These are phyloP conservation scores for Spirogloea muscicola DNA, from an alignment of 139 green algal species.

Conservation along the genomic window DNA sequence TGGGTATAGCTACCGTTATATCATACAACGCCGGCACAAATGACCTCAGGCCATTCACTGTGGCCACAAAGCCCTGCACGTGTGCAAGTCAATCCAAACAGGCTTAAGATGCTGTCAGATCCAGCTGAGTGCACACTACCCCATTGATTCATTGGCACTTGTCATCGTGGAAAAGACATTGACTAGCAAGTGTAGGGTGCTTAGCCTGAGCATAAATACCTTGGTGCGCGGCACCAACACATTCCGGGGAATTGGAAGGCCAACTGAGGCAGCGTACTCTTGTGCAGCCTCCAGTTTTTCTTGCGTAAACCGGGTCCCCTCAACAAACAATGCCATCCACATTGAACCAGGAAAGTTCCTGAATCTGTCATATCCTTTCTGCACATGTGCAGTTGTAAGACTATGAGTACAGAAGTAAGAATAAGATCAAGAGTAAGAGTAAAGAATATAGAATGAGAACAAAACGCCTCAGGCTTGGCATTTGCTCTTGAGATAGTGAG, in stretches of 20 bases:
- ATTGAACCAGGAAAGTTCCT: slow-evolving; percentile 11
- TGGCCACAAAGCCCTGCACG: slow-evolving; percentile 34
- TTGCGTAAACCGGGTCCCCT: slow-evolving; percentile 47
- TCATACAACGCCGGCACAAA: slow-evolving; percentile 36
- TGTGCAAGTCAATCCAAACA: neutral
- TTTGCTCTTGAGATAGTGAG: no score
- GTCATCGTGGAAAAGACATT: no score
- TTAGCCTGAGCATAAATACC: no score
- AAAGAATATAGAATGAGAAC: no score
- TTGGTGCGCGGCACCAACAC: slow-evolving; percentile 41
- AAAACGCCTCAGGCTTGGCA: no score
- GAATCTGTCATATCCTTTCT: slow-evolving; percentile 24
- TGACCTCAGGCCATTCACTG: slow-evolving; percentile 12
- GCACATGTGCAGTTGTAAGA: slow-evolving; percentile 1
- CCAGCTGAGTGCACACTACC: no score
- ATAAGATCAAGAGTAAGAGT: no score
- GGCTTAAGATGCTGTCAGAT: no score
- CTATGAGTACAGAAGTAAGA: no score
- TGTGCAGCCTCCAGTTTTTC: slow-evolving; percentile 40
- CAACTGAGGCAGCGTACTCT: slow-evolving; percentile 21
- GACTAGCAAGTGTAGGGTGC: no score
- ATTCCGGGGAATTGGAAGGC: slow-evolving; percentile 35
- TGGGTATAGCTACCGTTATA: slow-evolving; percentile 20
- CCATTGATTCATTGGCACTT: no score
- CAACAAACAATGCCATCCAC: slow-evolving; percentile 38